phyloP scores from a whole-genome alignment of 169 alveolate genomes.

The Nephromyces sp. region DNA sequence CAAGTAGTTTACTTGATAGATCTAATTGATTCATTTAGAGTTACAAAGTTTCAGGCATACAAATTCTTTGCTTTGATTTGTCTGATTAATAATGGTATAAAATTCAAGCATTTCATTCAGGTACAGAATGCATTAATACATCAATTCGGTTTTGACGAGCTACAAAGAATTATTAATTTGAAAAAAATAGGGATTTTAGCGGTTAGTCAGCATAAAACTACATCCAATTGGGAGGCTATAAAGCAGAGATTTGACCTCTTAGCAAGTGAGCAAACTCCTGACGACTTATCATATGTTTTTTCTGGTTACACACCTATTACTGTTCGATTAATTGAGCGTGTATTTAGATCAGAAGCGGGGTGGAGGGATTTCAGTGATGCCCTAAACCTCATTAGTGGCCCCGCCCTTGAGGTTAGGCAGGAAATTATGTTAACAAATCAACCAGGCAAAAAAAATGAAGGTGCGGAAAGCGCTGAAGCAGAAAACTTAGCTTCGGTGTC shows the following conservation, averaged over 20 bases:
- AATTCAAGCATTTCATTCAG: conserved; percentile 22
- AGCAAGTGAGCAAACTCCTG: conserved; percentile 37
- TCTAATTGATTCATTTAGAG: conserved; percentile 12
- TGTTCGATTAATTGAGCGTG: conserved; percentile 19
- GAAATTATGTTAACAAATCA: conserved; percentile 9
- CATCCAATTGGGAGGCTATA: conserved; percentile 20
- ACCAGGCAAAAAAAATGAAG: neutral
- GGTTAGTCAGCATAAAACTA: conserved; percentile 3
- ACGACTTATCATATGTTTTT: conserved; percentile 43
- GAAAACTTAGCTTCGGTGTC: neutral
- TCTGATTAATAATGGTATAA: conserved; percentile 38
- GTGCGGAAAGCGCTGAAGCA: conserved; percentile 4
- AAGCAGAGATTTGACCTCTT: conserved; percentile 29
- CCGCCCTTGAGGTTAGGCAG: conserved; percentile 40
- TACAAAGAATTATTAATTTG: conserved; percentile 28
- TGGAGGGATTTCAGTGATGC: conserved; percentile 31
- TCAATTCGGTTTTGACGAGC: conserved; percentile 40
- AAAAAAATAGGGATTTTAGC: conserved; percentile 44
- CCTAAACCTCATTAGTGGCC: conserved; percentile 31
- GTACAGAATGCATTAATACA: conserved; percentile 20
- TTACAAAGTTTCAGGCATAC: conserved; percentile 39
- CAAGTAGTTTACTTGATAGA: conserved; percentile 10
- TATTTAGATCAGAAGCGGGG: conserved; percentile 23
- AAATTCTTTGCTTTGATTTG: conserved; percentile 46
- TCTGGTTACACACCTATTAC: conserved; percentile 55